These are phyloP conservation scores for Tricholoma sp. DNA, from an alignment of 768 basidiomycete species.

Conservation along the genomic window DNA sequence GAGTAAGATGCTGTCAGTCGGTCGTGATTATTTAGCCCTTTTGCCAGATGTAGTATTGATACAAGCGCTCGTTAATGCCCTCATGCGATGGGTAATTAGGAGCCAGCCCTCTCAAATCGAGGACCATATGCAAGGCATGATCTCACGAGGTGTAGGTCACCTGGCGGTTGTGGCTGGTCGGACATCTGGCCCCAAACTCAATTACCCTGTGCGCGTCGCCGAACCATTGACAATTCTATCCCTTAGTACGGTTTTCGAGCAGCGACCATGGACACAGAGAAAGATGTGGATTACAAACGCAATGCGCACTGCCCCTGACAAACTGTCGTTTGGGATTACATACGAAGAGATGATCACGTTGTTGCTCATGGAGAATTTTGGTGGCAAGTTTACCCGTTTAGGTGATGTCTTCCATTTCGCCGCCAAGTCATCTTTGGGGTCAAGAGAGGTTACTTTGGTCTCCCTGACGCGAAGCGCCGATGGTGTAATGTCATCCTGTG, in stretches of 20 bases:
- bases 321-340: neutral
- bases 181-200: neutral
- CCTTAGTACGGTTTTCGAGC: slow-evolving; percentile 11
- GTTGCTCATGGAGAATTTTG: slow-evolving; percentile 5
- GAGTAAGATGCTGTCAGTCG: neutral
- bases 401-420: slow-evolving; percentile 7
- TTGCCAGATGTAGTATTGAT: neutral
- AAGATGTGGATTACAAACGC: slow-evolving; percentile 4
- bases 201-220: slow-evolving; percentile 1
- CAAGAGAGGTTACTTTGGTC: slow-evolving; percentile 2
- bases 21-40: neutral
- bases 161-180: neutral
- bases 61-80: neutral
- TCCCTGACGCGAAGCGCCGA: slow-evolving; percentile 7
- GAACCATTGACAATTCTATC: slow-evolving; percentile 12
- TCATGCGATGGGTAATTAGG: neutral
- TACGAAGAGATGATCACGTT: neutral
- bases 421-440: slow-evolving; percentile 5
- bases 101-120: neutral
- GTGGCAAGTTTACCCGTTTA: slow-evolving; percentile 8
- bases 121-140: neutral
- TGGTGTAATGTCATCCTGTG: slow-evolving; percentile 6
- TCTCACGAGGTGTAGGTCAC: neutral
- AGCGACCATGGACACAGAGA: neutral
- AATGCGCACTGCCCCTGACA: slow-evolving; percentile 2